A percentile compares a stretch with the other conserved stretches of the same genome.
These are phyloP conservation scores for Chionographis japonica DNA, from an alignment of 106 monocot species.

Conservation along the genomic window DNA sequence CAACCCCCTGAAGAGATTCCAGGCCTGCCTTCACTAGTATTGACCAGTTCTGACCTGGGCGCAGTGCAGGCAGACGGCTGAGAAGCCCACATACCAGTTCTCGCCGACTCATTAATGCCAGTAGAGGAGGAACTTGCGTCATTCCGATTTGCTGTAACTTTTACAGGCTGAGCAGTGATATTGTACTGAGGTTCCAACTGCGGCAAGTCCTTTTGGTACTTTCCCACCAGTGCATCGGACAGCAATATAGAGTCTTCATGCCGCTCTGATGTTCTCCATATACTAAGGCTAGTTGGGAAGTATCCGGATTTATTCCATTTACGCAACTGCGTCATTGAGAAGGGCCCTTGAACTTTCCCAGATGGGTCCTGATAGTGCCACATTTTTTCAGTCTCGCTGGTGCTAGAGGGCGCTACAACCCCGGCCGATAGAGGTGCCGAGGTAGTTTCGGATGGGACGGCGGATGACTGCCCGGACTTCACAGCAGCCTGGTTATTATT, in stretches of 20 bases:
- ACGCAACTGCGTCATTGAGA: constrained; percentile 16
- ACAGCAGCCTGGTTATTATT: not conserved
- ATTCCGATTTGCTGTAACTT: not conserved
- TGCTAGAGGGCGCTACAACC: not conserved
- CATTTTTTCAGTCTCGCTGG: constrained; percentile 15
- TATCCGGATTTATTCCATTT: constrained; percentile 17
- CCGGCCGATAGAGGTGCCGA: not conserved
- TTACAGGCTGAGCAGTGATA: not conserved
- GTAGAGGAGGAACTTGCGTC: not conserved
- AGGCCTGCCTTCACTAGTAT: constrained; percentile 1
- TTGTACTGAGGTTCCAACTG: not conserved
- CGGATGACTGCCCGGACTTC: constrained; percentile 2
- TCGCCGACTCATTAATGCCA: not conserved
- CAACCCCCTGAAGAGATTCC: constrained; percentile 6
- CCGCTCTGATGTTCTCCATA: constrained; percentile 5
- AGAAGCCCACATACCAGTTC: constrained; percentile 9
- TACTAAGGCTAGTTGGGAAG: constrained; percentile 7
- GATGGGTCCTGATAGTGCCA: constrained; percentile 12
- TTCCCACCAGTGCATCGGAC: constrained; percentile 9
- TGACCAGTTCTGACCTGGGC: not conserved
- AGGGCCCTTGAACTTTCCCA: constrained; percentile 18
- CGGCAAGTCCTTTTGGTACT: constrained; percentile 8
- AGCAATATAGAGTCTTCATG: constrained; percentile 13
- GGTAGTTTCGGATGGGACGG: not conserved
- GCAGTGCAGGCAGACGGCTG: constrained; percentile 5